Percentiles rank a stretch among this genome's conserved stretches.
phyloP scores from a whole-genome alignment of 371 early-diverging fungal genomes.

The Choanephora cucurbitarum region DNA sequence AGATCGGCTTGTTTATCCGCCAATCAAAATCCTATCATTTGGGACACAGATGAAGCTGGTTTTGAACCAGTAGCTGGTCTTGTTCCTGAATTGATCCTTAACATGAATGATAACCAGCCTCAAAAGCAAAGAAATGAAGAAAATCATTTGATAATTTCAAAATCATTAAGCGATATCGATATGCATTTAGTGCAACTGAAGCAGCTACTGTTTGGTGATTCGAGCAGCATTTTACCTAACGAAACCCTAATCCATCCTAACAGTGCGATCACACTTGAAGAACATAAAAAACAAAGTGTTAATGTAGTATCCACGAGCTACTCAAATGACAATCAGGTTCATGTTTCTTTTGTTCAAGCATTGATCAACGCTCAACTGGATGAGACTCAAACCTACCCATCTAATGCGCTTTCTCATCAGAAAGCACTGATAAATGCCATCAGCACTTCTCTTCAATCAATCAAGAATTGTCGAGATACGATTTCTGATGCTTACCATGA shows the following conservation, averaged over 20 bases:
- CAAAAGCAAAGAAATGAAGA: too few species aligned
- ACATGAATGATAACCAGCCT: neutral
- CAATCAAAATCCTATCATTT: neutral
- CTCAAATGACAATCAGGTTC: neutral
- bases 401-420: neutral
- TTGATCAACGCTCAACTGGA: neutral
- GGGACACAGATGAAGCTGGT: slow-evolving; percentile 2
- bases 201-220: neutral
- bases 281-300: neutral
- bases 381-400: neutral
- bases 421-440: neutral
- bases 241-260: too few species aligned
- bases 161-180: neutral
- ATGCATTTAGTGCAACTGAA: neutral
- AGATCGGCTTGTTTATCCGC: neutral
- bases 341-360: neutral
- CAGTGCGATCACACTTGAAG: neutral
- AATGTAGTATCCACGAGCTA: neutral
- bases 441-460: neutral
- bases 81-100: too few species aligned
- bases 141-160: neutral
- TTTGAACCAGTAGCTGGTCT: slow-evolving; percentile 1
- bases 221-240: too few species aligned
- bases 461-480: neutral
- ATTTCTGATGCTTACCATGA: slow-evolving; percentile 3